Evolutionary conservation across 2,329 filamentous ascomycete genomes (phyloP).

Genomic region (Coniella lustricola): DNA sequence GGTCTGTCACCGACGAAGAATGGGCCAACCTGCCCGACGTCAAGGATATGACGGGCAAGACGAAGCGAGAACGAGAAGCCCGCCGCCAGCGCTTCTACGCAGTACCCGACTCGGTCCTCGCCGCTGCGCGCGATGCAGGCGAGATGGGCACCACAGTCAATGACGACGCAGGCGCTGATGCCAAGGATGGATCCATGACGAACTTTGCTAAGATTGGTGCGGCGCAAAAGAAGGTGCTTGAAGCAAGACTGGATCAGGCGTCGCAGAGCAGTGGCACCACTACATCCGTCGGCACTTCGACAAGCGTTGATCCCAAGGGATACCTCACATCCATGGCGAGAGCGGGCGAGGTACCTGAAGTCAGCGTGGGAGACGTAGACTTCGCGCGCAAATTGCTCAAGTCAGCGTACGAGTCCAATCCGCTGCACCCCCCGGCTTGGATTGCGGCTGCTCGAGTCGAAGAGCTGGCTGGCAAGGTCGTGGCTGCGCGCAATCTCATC

Average conservation of each 20-base stretch:
- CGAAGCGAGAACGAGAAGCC: conserved; percentile 76
- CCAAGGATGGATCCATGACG: conserved; percentile 83
- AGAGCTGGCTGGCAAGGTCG: conserved; percentile 85
- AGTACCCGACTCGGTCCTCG: conserved; percentile 91
- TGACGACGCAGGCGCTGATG: conserved; percentile 54
- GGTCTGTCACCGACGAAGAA: conserved; percentile 85
- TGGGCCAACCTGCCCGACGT: conserved; percentile 96
- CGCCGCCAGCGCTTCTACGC: conserved; percentile 85
- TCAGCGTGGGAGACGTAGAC: conserved; percentile 90
- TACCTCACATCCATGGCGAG: conserved; percentile 90
- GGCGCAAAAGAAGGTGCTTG: conserved; percentile 89
- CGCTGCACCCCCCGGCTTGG: conserved; percentile 90
- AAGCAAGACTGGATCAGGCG: conserved; percentile 88
- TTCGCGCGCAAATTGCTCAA: conserved; percentile 87
- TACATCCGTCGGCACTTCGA: conserved; percentile 71
- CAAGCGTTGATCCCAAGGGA: conserved; percentile 88
- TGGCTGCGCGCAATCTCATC: conserved; percentile 82
- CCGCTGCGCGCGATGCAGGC: conserved; percentile 70
- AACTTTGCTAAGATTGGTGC: conserved; percentile 98
- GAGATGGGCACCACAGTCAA: conserved; percentile 85
- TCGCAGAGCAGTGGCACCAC: conserved; percentile 61
- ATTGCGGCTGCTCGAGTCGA: conserved; percentile 90
- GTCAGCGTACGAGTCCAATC: conserved; percentile 95
- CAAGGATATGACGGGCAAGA: conserved; percentile 92
- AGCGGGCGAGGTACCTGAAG: conserved; percentile 71